Evolutionary conservation across 169 alveolate species (phyloP), one percentile per base, ranked within the genome.

Genomic region (Sarcocystis neurona): DNA sequence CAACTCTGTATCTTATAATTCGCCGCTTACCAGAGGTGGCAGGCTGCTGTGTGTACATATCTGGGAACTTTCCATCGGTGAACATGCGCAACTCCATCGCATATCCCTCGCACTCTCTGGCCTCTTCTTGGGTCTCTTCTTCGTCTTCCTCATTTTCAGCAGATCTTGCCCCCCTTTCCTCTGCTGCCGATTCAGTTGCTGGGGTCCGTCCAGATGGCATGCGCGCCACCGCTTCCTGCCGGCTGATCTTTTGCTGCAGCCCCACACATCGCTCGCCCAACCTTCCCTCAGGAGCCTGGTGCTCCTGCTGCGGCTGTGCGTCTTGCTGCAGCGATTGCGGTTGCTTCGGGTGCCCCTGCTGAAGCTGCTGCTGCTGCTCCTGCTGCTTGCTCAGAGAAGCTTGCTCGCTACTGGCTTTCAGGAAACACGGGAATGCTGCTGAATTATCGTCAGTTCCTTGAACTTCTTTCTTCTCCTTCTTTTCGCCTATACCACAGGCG

Each of bases 51-150:
- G 63, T 37, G 47, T 85, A 85, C 34, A 85, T 39, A 37, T 34
- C 74, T 37, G 90, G 90, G 44, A 85, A 56, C 60, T 41, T 63
- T 12, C 90, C 90, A 43, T 85, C 90, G 8, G 90, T 85, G 84
- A 60, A 85, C 50, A 77, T 85, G 58, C 63, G 75, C 78, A 85
- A 27, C 43, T 58, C 90, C 74, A 46, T 77, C 3, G 79, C 90
- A 60, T 85, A 77, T 50, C 30, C 84, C 43, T 85, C 90, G 72
- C 15, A 20, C 6, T 43, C 32, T 72, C 43, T n/a, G 30, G 4
- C 30, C 56, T 37, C 39, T 72, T n/a, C n/a, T n/a, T n/a, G n/a
- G n/a, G n/a, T n/a, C 39, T 72, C 80, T 37, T 72, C 80, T n/a
- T 72, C 80, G 8, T n/a, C 80, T 37, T 72, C 80, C 30, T 12